Evolutionary conservation across 2,329 filamentous ascomycete species (phyloP).

Genomic region (Magnaporthiopsis incrustans): DNA sequence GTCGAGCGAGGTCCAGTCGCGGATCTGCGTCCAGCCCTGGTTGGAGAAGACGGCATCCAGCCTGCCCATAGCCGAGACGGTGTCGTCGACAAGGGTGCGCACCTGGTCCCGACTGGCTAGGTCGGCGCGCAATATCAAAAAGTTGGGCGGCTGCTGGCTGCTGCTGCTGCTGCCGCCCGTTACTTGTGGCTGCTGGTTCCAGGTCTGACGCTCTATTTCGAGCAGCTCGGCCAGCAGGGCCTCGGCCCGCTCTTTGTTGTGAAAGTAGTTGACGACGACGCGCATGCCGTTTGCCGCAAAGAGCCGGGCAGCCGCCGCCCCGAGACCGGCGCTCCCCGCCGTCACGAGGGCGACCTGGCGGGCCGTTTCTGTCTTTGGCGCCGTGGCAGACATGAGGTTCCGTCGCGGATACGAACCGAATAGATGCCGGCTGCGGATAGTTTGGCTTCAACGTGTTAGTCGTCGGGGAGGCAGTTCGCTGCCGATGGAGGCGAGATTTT

Average conservation of each 20-base stretch:
- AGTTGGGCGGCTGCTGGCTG: conserved; percentile 16
- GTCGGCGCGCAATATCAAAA: conserved; percentile 57
- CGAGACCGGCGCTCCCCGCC: conserved; percentile 57
- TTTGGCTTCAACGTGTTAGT: neutral
- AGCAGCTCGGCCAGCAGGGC: conserved; percentile 48
- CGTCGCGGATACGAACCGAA: neutral
- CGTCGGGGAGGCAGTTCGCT: neutral
- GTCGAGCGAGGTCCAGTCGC: conserved; percentile 37
- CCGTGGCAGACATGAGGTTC: neutral
- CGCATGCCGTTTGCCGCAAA: conserved; percentile 63
- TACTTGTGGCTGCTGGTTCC: neutral
- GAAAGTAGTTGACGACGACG: conserved; percentile 66
- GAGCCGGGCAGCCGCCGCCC: conserved; percentile 56
- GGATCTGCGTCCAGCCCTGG: conserved; percentile 47
- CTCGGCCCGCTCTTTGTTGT: conserved; percentile 50
- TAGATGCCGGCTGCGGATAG: neutral
- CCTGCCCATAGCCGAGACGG: conserved; percentile 53
- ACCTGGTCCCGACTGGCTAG: conserved; percentile 53
- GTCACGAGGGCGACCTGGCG: conserved; percentile 36
- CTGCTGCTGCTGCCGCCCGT: neutral
- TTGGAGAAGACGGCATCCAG: conserved; percentile 76
- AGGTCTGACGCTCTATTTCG: conserved; percentile 35
- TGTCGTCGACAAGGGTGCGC: conserved; percentile 47
- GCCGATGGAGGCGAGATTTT: neutral
- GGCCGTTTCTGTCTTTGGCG: neutral